A percentile compares a stretch with the other conserved stretches of the same genome.
phyloP scores from a whole-genome alignment of 306 rosid genomes.

The Vicia villosa region DNA sequence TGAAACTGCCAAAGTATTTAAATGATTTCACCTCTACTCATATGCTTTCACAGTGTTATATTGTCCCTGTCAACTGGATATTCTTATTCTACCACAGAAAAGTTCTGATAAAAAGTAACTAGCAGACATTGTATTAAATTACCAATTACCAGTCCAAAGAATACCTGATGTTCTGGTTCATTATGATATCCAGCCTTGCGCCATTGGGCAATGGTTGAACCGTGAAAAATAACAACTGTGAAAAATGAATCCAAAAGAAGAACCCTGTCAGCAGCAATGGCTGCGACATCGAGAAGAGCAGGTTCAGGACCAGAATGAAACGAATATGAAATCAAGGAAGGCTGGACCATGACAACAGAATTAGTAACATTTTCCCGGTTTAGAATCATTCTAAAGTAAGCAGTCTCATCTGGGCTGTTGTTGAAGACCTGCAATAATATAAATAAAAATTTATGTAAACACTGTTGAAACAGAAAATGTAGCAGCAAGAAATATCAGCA shows the following conservation, averaged over 20 bases:
- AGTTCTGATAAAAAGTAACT: background rate
- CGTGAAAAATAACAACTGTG: conserved; percentile 91
- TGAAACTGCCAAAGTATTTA: background rate
- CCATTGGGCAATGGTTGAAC: conserved; percentile 98
- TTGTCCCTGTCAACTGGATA: conserved; percentile 14
- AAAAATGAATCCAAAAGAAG: conserved; percentile 88
- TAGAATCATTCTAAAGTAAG: conserved; percentile 93
- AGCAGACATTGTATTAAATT: background rate
- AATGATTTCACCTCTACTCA: conserved; percentile 6
- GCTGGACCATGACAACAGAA: conserved; percentile 97
- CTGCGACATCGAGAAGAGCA: conserved; percentile 90
- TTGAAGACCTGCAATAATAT: conserved; percentile 74
- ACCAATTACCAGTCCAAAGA: conserved; percentile 19
- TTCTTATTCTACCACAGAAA: conserved; percentile 9
- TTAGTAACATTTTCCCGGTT: conserved; percentile 92
- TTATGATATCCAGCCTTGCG: conserved; percentile 91
- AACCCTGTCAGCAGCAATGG: conserved; percentile 93
- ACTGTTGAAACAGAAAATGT: conserved; percentile 7
- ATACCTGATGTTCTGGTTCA: conserved; percentile 91
- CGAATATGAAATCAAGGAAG: conserved; percentile 89
- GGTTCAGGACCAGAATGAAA: conserved; percentile 94
- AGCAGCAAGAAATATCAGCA: conserved; percentile 29
- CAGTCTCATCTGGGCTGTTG: conserved; percentile 99
- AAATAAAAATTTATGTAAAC: background rate
- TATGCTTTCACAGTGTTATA: background rate